phyloP scores from a whole-genome alignment of 108 stramenopile genomes.

The Mayamaea pseudoterrestris region DNA sequence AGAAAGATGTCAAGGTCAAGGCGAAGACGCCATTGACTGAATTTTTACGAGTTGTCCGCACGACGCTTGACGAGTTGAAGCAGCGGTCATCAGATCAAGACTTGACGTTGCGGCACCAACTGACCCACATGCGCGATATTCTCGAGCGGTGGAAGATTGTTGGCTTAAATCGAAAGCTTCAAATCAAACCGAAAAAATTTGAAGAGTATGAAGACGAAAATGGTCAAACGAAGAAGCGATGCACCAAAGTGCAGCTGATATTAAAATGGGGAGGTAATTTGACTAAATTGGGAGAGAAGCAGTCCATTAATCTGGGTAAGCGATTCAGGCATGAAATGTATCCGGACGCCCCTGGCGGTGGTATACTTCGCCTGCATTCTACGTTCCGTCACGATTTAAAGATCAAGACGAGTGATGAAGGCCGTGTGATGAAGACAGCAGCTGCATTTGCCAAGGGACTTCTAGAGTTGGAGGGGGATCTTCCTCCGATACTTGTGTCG shows the following conservation, averaged over 20 bases:
- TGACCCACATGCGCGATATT: conserved; percentile 79
- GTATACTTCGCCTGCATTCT: conserved; percentile 93
- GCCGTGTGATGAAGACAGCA: conserved; percentile 98
- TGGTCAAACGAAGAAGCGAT: conserved; percentile 26
- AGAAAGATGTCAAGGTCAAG: conserved; percentile 91
- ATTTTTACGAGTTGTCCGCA: conserved; percentile 71
- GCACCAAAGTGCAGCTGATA: conserved; percentile 78
- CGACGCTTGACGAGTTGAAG: conserved; percentile 35
- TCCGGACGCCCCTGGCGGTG: conserved; percentile 63
- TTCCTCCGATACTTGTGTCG: conserved; percentile 97
- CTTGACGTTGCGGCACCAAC: conserved; percentile 33
- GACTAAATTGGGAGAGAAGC: conserved; percentile 36
- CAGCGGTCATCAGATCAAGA: conserved; percentile 6
- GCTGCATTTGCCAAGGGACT: conserved; percentile 94
- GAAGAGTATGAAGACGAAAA: conserved; percentile 27
- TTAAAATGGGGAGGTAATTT: conserved; percentile 96
- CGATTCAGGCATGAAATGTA: conserved; percentile 83
- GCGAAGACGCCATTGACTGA: conserved; percentile 76
- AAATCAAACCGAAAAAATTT: conserved; percentile 91
- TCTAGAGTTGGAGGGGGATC: conserved; percentile 92
- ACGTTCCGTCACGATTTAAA: conserved; percentile 99
- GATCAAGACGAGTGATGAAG: conserved; percentile 96
- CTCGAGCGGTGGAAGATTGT: conserved; percentile 84
- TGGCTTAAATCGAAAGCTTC: conserved; percentile 95
- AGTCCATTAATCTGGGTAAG: conserved; percentile 87